Evolutionary conservation across 352 stramenopile species (phyloP).

Genomic region (Phytophthora nicotianae): DNA sequence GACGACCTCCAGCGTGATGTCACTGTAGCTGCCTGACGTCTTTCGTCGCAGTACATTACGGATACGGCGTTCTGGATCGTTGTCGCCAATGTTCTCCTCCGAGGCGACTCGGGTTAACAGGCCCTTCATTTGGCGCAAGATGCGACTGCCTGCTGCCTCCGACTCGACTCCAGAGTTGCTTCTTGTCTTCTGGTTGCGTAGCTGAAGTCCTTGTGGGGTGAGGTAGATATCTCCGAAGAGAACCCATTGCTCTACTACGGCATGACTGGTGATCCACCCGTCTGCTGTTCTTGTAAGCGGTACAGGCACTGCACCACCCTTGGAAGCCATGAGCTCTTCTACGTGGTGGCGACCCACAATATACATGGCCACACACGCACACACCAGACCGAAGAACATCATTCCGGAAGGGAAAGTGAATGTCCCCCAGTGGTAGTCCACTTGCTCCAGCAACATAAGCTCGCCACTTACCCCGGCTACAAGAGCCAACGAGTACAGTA

Average conservation of each 20-base stretch:
- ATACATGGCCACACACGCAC: conserved; percentile 77
- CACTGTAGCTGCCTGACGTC: conserved; percentile 83
- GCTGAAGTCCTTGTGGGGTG: conserved; percentile 61
- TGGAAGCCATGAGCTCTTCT: conserved; percentile 80
- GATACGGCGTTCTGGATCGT: conserved; percentile 73
- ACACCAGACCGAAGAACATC: conserved; percentile 80
- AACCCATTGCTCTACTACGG: conserved; percentile 82
- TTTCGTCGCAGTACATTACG: conserved; percentile 69
- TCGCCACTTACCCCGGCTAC: conserved; percentile 64
- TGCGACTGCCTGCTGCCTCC: conserved; percentile 41
- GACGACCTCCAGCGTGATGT: conserved; percentile 69
- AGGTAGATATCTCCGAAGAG: conserved; percentile 82
- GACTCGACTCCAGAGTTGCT: conserved; percentile 62
- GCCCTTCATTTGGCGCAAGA: conserved; percentile 52
- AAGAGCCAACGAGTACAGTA: conserved; percentile 73
- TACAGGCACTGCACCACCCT: conserved; percentile 77
- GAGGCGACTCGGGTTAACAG: conserved; percentile 43
- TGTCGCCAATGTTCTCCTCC: conserved; percentile 54
- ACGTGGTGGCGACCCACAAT: conserved; percentile 83
- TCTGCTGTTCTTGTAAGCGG: conserved; percentile 74
- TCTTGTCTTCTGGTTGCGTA: conserved; percentile 55
- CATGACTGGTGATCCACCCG: conserved; percentile 85
- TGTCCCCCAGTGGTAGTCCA: conserved; percentile 74
- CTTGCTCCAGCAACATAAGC: conserved; percentile 78
- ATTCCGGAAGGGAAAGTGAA: conserved; percentile 78